Base-by-base conservation (phyloP, 2,329 filamentous ascomycete species). In the Scopulariopsis brevicaulis region DNA sequence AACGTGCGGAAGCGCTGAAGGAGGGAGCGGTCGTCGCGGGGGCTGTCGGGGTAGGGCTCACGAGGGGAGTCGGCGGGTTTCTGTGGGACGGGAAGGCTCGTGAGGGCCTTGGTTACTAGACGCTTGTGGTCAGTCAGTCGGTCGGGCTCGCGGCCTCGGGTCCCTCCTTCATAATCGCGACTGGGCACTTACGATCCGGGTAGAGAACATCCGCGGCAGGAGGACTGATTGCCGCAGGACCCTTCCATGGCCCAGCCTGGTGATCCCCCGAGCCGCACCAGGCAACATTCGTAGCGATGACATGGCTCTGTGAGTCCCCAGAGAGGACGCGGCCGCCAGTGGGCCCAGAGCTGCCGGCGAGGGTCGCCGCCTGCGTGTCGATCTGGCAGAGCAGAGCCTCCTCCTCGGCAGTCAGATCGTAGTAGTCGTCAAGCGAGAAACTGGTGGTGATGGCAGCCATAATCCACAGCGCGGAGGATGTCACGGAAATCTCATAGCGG, bases 1-100 rank as follows among this genome's bases (percentile, higher is more conserved):
- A 81, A 85, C 1, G 83, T 84, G 43, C 92, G 86, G 65, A 96
- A 96, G 37, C 87, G 83, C 61, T 90, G 80, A 2, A 96, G 73
- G 0, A 91, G 92, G 1, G 79, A 76, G 22, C 69, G 70, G 2
- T 63, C 66, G 55, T 68, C 62, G 24, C 63, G 61, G 0, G 63
- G 37, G 25, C 63, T 20, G 34, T 58, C 53, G 62, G 60, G 58
- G 59, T 52, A 64, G 58, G 35, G 24, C 40, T 52, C 46, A 25
- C 58, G 48, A 35, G 63, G 46, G 15, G 64, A 64, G 15, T 65
- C 55, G 1, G 62, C 62, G 2, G 66, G 34, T 50, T n/a, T 18
- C 10, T 37, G 14, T 8, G 40, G 35, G n/a, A 37, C 18, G 10
- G 50, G 51, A 1, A 51, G 54, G 4, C 62, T 59, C 11, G 60